Evolutionary conservation across 345 rosid genomes (phyloP), one percentile per base, ranked within the genome.

Genomic region (Linum tenue): DNA sequence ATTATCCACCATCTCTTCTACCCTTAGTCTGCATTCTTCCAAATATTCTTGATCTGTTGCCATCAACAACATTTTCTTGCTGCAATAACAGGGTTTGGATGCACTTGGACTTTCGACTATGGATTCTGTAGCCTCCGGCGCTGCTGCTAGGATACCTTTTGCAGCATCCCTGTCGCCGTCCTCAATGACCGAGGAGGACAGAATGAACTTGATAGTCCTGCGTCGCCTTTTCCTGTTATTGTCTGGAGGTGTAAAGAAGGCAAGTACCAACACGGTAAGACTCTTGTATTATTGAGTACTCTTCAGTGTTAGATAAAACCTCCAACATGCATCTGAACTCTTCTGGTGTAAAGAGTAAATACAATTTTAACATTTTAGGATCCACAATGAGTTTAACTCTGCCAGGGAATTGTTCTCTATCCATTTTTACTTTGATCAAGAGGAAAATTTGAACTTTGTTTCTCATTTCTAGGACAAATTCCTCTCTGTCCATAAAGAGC

Each of bases 51-150:
- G n/a, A n/a, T 6, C 51, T 44, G 51, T 44, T 44, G 7, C 51
- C 51, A 8, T 44, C 11, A 3, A 44, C 51, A 44, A 9, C 12
- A 7, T 44, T 4, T 44, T 56, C 66, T 56, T 69, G 67, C 58
- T 48, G 7, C 36, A 37, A 68, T 70, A 57, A 40, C 80, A 92
- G 98, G 98, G 98, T 51, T 66, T 92, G 77, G 98, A 92, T 80
- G 95, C 98, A 69, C 83, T 83, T 69, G 96, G 96, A 66, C 72
- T 89, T 69, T 95, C 91, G 59, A 82, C 92, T 40, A 60, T 90
- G 59, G 86, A 87, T 72, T 85, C 84, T 38, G 69, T 90, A 61
- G 72, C 83, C 63, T 88, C 82, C 58, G 75, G 58, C n/a, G 82
- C 85, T 63, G 63, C 72, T 8, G 17, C 82, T 67, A 73, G 63